Evolutionary conservation across 1,284 basidiomycete species (phyloP), one percentile per base, ranked within the genome.

Genomic region (Ceratobasidium sp.): DNA sequence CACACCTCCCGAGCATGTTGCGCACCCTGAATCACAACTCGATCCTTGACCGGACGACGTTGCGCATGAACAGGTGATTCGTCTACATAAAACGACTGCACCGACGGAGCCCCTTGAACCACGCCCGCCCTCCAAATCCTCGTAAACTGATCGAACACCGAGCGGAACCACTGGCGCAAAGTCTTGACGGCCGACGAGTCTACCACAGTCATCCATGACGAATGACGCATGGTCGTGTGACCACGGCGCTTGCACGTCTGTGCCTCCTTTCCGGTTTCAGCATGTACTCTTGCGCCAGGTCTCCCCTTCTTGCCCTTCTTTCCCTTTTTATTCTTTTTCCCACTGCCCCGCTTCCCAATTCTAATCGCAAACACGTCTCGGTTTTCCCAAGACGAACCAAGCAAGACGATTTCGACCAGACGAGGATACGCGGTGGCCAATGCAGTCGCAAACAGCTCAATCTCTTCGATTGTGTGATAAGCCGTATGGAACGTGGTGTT

Each of bases 1-100:
- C 83, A 43, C 73, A 90, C 90, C 85, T 94, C 92, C 50, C 92
- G 84, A 26, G 91, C 91, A 79, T 94, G 93, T 77, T 92, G 91
- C 0, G 91, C 90, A 9, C 90, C 90, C 5, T 87, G 82, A 53
- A 94, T 82, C n/a, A 93, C 85, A 76, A 94, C 86, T 16, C 89
- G 1, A 26, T 69, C 43, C 23, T 69, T 69, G 26, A 69, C 18
- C 23, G 10, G 52, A 26, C 30, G 81, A 60, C 59, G 77, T 45
- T 72, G 72, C 72, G 26, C 75, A 64, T 32, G 76, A 75, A 23
- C 16, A 43, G n/a, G 26, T 9, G 23, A 21, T 1, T 39, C 39
- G n/a, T 52, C 16, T 6, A 53, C 16, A 52, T 69, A 69, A 2
- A 57, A 5, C 18, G 6, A 14, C 5, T 39, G 65, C 8, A 69